phyloP scores from a whole-genome alignment of 805 yeast genomes.

The Saccharomycopsis sp. region DNA sequence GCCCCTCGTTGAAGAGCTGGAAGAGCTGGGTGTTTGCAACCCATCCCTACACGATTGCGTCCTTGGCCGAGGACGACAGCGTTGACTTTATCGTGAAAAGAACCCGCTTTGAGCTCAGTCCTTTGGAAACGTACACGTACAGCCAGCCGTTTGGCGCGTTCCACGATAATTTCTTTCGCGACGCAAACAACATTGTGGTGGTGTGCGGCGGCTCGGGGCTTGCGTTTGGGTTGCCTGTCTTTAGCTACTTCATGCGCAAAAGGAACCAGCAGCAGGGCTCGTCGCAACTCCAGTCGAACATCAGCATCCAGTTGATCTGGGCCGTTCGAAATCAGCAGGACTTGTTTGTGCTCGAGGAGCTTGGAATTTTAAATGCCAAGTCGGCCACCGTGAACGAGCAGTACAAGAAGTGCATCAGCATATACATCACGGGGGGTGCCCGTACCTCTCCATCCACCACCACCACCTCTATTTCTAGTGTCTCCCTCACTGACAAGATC shows the following conservation, averaged over 20 bases:
- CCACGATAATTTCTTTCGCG: constrained; percentile 7
- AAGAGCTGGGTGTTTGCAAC: constrained; percentile 45
- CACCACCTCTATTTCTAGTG: too few relatives aligned
- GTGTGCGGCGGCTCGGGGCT: constrained; percentile 72
- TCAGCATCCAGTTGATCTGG: constrained; percentile 44
- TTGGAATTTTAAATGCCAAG: constrained; percentile 23
- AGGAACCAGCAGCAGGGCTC: background rate
- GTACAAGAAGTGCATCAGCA: background rate
- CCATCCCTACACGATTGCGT: constrained; percentile 60
- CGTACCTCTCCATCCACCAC: too few relatives aligned
- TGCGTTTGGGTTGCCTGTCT: constrained; percentile 46
- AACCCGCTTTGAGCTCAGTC: constrained; percentile 24
- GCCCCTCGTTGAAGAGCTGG: constrained; percentile 30
- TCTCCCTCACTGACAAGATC: background rate
- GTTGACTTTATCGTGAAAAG: constrained; percentile 41
- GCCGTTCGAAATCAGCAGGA: constrained; percentile 39
- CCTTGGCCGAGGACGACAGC: constrained; percentile 32
- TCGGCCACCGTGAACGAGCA: background rate
- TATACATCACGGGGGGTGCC: background rate
- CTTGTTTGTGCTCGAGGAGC: constrained; percentile 35
- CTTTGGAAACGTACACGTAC: constrained; percentile 28
- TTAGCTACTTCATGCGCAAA: constrained; percentile 7
- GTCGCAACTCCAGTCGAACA: background rate
- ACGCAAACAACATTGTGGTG: constrained; percentile 31
- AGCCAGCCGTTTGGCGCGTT: constrained; percentile 29